A percentile compares a stretch with the other conserved stretches of the same genome.
phyloP scores from a whole-genome alignment of 176 grass and related monocot species.

The Raddia guianensis region DNA sequence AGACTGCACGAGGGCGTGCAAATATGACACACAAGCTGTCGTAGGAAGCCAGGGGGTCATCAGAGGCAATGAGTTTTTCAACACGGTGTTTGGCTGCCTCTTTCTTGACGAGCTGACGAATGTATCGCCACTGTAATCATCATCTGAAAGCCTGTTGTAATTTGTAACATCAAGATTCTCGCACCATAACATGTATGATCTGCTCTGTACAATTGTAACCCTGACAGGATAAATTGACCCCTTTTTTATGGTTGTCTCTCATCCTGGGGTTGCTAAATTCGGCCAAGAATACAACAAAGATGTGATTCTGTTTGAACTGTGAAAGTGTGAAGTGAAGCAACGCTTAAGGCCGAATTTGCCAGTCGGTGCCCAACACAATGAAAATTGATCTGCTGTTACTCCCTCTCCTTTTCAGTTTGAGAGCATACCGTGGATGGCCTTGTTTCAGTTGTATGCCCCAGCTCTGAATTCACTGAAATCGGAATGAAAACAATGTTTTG shows the following conservation, averaged over 20 bases:
- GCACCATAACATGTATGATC: background rate
- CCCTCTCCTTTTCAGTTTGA: no score
- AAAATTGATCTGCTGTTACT: background rate
- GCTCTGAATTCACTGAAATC: background rate
- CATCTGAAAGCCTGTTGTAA: slow-evolving; percentile 8
- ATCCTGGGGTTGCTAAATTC: background rate
- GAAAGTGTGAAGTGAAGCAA: background rate
- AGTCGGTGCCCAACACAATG: background rate
- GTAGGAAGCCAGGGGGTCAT: slow-evolving; percentile 40
- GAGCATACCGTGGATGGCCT: no score
- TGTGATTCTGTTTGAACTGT: background rate
- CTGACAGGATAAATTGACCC: background rate
- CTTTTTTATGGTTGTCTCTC: background rate
- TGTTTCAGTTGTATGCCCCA: no score
- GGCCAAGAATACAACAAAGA: background rate
- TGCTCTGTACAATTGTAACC: no score
- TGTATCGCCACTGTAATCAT: slow-evolving; percentile 54
- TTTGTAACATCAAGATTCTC: slow-evolving; percentile 24
- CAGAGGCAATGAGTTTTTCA: slow-evolving; percentile 76
- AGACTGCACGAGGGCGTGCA: slow-evolving; percentile 85
- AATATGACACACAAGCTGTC: slow-evolving; percentile 73
- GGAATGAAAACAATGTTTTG: background rate
- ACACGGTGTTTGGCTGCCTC: slow-evolving; percentile 84
- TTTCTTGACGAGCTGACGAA: slow-evolving; percentile 72
- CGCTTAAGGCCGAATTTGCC: background rate